phyloP scores from a whole-genome alignment of 805 yeast genomes.

The Wickerhamomyces xylosicus region DNA sequence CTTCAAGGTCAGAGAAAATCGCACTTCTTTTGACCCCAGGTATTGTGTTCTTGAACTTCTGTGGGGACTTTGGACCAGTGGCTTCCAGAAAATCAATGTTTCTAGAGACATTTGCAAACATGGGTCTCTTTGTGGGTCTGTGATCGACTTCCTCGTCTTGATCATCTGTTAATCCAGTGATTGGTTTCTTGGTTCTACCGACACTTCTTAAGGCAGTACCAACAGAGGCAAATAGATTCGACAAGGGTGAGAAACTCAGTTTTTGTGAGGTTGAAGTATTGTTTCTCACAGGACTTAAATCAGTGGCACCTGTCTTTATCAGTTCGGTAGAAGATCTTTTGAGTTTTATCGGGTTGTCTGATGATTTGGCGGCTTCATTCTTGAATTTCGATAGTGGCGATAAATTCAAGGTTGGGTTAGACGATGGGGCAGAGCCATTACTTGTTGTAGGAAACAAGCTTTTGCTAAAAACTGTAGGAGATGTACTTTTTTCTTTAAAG shows the following conservation, averaged over 20 bases:
- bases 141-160: conserved; percentile 3
- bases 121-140: background rate
- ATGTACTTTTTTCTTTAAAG: conserved; percentile 6
- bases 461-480: conserved; percentile 3
- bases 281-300: conserved; percentile 2
- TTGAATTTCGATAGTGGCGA: conserved; percentile 4
- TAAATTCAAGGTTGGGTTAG: conserved; percentile 1
- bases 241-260: conserved; percentile 14
- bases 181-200: conserved; percentile 12
- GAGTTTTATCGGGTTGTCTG: conserved; percentile 2
- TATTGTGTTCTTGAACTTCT: too few species aligned
- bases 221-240: conserved; percentile 16
- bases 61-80: background rate
- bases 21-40: background rate
- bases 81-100: background rate
- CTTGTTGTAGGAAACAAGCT: conserved; percentile 14
- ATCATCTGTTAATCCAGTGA: conserved; percentile 6
- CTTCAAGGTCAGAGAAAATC: background rate
- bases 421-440: conserved; percentile 5
- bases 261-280: conserved; percentile 5
- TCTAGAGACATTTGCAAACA: background rate
- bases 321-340: background rate
- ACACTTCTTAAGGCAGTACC: conserved; percentile 17
- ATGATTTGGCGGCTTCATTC: conserved; percentile 1
- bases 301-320: conserved; percentile 1